phyloP scores from a whole-genome alignment of 108 stramenopile genomes.

The Conticribra guillardii region DNA sequence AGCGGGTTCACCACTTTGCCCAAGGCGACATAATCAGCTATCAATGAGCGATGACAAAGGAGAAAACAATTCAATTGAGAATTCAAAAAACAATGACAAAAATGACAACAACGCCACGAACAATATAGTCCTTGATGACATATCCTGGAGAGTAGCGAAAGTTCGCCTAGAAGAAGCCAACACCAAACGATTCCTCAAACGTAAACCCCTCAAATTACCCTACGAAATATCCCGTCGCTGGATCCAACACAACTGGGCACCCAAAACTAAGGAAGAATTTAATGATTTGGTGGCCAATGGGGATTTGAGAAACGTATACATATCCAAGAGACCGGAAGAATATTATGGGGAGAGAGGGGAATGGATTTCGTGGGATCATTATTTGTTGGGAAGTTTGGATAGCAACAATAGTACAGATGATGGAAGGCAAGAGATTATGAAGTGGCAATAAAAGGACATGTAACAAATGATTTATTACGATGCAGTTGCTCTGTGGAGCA shows the following conservation, averaged over 20 bases:
- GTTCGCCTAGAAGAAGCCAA: constrained; percentile 77
- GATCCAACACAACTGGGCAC: constrained; percentile 64
- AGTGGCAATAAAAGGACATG: constrained; percentile 18
- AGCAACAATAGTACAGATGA: constrained; percentile 9
- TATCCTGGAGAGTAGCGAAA: constrained; percentile 71
- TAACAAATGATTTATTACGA: too few relatives aligned
- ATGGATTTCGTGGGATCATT: constrained; percentile 82
- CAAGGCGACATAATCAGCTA: constrained; percentile 4
- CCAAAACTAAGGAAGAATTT: constrained; percentile 64
- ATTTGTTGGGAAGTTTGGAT: constrained; percentile 45
- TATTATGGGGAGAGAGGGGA: constrained; percentile 71
- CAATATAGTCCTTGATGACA: constrained; percentile 61
- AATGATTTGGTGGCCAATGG: constrained; percentile 69
- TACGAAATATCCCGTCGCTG: constrained; percentile 57
- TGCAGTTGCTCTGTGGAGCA: too few relatives aligned
- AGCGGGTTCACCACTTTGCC: neutral
- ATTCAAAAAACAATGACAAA: constrained; percentile 19
- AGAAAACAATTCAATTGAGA: constrained; percentile 2
- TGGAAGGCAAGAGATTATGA: neutral
- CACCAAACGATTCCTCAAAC: constrained; percentile 61
- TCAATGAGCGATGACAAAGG: neutral
- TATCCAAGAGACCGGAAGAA: constrained; percentile 77
- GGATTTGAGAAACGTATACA: constrained; percentile 69
- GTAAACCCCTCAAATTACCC: constrained; percentile 54
- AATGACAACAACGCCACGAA: too few relatives aligned